Conservation (phyloP, 192 early-diverging fungal genomes). For the Spizellomyces punctatus region DNA sequence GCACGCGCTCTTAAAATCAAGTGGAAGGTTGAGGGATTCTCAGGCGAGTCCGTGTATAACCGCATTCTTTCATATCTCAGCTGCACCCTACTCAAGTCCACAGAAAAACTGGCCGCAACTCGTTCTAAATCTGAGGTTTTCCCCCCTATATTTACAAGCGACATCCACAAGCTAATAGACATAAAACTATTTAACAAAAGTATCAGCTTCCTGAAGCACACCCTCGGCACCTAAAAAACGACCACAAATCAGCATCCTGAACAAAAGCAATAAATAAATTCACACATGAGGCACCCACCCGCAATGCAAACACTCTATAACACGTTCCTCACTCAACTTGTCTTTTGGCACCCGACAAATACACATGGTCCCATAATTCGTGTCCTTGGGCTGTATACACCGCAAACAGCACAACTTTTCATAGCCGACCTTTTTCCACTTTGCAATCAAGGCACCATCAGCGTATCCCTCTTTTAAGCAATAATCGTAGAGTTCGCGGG, state of each 20-base stretch:
- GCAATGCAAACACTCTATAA: constrained; percentile 93
- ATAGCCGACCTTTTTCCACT: constrained; percentile 96
- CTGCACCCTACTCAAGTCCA: too few relatives aligned
- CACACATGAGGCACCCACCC: constrained; percentile 63
- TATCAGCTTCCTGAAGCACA: constrained; percentile 46
- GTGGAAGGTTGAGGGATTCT: too few relatives aligned
- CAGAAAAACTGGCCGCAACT: too few relatives aligned
- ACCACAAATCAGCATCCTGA: constrained; percentile 16
- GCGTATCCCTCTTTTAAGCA: constrained; percentile 90
- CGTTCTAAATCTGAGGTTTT: too few relatives aligned
- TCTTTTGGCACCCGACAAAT: constrained; percentile 93
- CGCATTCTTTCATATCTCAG: too few relatives aligned
- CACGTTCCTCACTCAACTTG: constrained; percentile 86
- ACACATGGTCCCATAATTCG: constrained; percentile 96
- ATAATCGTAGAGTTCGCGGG: constrained; percentile 90
- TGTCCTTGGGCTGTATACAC: constrained; percentile 96
- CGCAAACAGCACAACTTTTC: constrained; percentile 97
- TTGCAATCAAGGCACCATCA: constrained; percentile 92
- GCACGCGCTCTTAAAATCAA: too few relatives aligned
- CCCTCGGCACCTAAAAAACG: constrained; percentile 44
- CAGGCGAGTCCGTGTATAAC: too few relatives aligned
- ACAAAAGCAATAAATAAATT: not conserved
- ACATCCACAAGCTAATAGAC: too few relatives aligned
- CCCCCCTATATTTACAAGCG: too few relatives aligned
- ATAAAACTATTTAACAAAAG: too few relatives aligned